Evolutionary conservation across 163 green algal genomes (phyloP), one percentile per base, ranked within the genome.

Genomic region (Volvox carteri): DNA sequence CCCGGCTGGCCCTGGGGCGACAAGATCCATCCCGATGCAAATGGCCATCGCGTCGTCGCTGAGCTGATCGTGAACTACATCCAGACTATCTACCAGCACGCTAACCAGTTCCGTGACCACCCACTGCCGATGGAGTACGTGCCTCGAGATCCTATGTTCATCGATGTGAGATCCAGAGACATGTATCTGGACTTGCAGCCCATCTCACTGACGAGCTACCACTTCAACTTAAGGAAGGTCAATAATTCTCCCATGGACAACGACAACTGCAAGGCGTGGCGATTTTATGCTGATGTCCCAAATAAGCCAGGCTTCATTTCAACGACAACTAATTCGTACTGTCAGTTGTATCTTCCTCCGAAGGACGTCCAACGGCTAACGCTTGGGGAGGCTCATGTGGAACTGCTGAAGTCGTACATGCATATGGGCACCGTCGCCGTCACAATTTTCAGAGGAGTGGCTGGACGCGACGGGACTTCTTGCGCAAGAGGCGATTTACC

Each of bases 261-360:
- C n/a, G 37, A 30, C 23, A 30, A 30, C 8, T 73, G 62, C 62
- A 11, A 33, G 8, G 25, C 23, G 23, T 73, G 62, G 62, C 21
- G 62, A 2, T 30, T 11, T 4, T 73, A 73, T 8, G 62, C 3
- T 5, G 62, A 73, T 42, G 62, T 73, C 8, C 62, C 62, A 30
- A 33, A 73, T 41, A 73, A 73, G 62, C 16, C n/a, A 41, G 62
- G 62, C 62, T 73, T 73, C n/a, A 73, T 73, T 39, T 41, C 62
- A 28, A 65, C 5, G 5, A 12, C n/a, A n/a, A n/a, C n/a, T n/a
- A n/a, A n/a, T n/a, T n/a, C n/a, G n/a, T n/a, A n/a, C n/a, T n/a
- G n/a, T n/a, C n/a, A n/a, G n/a, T n/a, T n/a, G n/a, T n/a, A n/a
- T n/a, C n/a, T n/a, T n/a, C n/a, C n/a, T n/a, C n/a, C n/a, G n/a